Conservation (phyloP, 2,329 filamentous ascomycete genomes). For the Pseudogymnoascus sp. region DNA sequence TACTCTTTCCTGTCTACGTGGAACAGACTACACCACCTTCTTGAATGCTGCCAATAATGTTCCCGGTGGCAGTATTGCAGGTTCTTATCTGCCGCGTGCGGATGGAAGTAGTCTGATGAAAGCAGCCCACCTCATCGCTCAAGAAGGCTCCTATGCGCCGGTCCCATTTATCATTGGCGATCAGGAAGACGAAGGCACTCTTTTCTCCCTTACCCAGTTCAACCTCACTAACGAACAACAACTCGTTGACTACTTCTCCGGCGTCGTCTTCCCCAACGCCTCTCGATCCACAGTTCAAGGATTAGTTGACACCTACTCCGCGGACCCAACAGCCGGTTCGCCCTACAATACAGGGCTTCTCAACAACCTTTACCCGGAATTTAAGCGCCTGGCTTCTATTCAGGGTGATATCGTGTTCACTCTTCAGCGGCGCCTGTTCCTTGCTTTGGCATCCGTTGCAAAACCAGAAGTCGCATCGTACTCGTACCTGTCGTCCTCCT, state of each 20-base stretch:
- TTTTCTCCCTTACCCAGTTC: conserved; percentile 59
- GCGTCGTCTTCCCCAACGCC: conserved; percentile 51
- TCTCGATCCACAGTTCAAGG: conserved; percentile 40
- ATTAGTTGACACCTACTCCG: conserved; percentile 54
- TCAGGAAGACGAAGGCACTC: conserved; percentile 69
- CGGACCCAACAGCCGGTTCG: conserved; percentile 38
- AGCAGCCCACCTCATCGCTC: conserved; percentile 53
- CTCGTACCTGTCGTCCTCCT: conserved; percentile 66
- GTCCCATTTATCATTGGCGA: conserved; percentile 60
- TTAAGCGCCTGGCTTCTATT: conserved; percentile 65
- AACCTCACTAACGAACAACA: conserved; percentile 55
- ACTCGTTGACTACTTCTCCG: conserved; percentile 52
- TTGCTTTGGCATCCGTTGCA: conserved; percentile 38
- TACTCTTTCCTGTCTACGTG: conserved; percentile 55
- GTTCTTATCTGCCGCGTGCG: conserved; percentile 65
- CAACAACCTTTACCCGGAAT: conserved; percentile 65
- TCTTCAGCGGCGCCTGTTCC: conserved; percentile 54
- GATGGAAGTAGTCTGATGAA: conserved; percentile 55
- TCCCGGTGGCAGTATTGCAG: conserved; percentile 55
- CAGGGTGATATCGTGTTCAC: conserved; percentile 69
- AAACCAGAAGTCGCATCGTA: conserved; percentile 51
- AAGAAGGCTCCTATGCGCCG: conserved; percentile 45
- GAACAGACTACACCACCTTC: conserved; percentile 48
- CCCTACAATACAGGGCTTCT: conserved; percentile 60
- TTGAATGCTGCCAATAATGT: conserved; percentile 60